Evolutionary conservation across 257 asterid genomes (phyloP).

Genomic region (Solanum boliviense): DNA sequence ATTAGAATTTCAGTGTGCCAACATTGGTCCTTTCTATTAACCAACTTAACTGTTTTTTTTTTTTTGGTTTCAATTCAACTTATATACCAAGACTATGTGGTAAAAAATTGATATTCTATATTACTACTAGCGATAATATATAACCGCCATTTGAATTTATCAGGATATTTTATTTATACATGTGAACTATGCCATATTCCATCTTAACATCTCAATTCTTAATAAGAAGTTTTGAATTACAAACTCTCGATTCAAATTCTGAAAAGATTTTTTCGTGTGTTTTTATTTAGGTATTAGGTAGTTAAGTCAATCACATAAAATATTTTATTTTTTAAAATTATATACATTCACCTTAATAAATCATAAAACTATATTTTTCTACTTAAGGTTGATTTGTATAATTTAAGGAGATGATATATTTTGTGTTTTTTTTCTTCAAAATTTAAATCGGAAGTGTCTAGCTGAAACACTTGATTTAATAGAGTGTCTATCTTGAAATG

Average conservation of each 20-base stretch:
- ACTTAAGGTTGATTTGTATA: background rate
- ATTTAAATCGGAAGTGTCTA: no score
- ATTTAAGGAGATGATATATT: background rate
- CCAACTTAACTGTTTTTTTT: background rate
- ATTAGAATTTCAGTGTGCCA: background rate
- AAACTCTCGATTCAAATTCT: no score
- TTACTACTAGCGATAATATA: no score
- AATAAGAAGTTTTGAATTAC: background rate
- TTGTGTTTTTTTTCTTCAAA: no score
- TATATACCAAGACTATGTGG: background rate
- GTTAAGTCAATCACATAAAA: background rate
- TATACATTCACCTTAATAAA: background rate
- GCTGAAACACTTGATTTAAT: no score
- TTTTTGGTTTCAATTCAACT: background rate
- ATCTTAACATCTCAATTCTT: background rate
- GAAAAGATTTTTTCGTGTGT: background rate
- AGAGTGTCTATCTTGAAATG: background rate
- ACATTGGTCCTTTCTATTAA: background rate
- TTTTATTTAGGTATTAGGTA: background rate
- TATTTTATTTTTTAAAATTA: background rate
- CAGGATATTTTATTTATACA: background rate
- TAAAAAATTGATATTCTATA: no score
- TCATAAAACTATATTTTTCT: background rate
- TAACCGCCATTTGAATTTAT: background rate
- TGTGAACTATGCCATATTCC: no score